phyloP scores from a whole-genome alignment of 2,329 filamentous ascomycete genomes.

The Aureobasidium subglaciale region DNA sequence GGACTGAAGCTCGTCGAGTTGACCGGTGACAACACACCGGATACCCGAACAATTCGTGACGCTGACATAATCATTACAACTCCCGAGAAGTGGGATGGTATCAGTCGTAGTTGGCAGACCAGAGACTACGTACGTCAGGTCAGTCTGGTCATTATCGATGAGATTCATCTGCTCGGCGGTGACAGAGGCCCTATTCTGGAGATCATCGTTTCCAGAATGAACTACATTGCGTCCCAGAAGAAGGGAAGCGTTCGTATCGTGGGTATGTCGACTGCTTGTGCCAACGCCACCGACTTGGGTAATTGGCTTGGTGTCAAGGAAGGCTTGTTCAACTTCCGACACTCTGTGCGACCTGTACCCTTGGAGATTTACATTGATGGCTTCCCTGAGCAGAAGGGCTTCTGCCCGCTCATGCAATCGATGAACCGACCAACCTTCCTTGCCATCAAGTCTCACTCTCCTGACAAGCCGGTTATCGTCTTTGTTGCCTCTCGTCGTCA shows the following conservation, averaged over 20 bases:
- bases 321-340: constrained; percentile 90
- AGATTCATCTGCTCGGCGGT: constrained; percentile 94
- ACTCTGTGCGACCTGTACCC: constrained; percentile 92
- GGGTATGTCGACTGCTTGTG: constrained; percentile 98
- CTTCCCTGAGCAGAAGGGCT: constrained; percentile 88
- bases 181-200: constrained; percentile 96
- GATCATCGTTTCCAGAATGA: constrained; percentile 91
- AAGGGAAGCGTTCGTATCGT: constrained; percentile 82
- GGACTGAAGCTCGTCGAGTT: constrained; percentile 88
- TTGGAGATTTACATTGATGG: constrained; percentile 96
- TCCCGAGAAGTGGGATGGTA: constrained; percentile 99
- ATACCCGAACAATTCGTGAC: constrained; percentile 89
- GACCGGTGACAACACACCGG: constrained; percentile 96
- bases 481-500: constrained; percentile 95
- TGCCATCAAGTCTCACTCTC: constrained; percentile 93
- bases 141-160: constrained; percentile 93
- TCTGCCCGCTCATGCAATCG: constrained; percentile 96
- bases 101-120: constrained; percentile 97
- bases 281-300: constrained; percentile 85
- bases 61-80: constrained; percentile 98
- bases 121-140: constrained; percentile 94
- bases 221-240: constrained; percentile 93
- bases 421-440: constrained; percentile 98
- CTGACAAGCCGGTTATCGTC: constrained; percentile 94
- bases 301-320: constrained; percentile 98